Evolutionary conservation across 148 eudicot species (phyloP).

Genomic region (Pharnaceum exiguum): DNA sequence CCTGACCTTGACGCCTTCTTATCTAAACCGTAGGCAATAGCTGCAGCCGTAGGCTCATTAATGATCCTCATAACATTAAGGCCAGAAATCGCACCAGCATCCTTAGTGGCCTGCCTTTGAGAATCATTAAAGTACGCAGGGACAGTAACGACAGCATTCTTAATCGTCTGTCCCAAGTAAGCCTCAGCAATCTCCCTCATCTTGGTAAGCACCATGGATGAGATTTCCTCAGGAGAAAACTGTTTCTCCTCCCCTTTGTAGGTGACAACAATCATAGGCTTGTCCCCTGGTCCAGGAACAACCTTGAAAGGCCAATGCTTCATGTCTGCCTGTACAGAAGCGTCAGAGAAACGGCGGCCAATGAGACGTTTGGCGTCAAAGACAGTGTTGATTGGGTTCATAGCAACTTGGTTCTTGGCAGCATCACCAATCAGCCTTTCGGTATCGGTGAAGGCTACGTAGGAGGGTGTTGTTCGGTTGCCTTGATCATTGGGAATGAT

Average conservation of each 20-base stretch:
- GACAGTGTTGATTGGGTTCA: conserved; percentile 20
- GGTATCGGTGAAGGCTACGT: conserved; percentile 21
- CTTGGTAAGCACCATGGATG: conserved; percentile 13
- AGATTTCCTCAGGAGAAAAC: conserved; percentile 18
- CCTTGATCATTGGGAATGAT: conserved; percentile 28
- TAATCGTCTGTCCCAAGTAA: conserved; percentile 8
- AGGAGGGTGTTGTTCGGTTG: conserved; percentile 20
- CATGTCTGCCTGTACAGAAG: conserved; percentile 18
- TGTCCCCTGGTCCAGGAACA: conserved; percentile 16
- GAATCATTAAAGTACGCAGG: conserved; percentile 23
- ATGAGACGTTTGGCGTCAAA: conserved; percentile 23
- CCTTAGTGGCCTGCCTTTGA: conserved; percentile 19
- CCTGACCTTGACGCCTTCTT: conserved; percentile 17
- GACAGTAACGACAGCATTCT: conserved; percentile 16
- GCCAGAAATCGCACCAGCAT: conserved; percentile 16
- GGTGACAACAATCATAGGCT: conserved; percentile 18
- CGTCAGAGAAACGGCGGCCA: conserved; percentile 18
- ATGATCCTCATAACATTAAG: conserved; percentile 19
- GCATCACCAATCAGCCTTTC: conserved; percentile 20
- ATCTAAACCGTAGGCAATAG: conserved; percentile 21
- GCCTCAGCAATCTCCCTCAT: conserved; percentile 23
- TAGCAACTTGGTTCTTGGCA: conserved; percentile 22
- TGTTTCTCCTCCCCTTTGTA: conserved; percentile 16
- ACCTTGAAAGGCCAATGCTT: conserved; percentile 22
- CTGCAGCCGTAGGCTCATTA: conserved; percentile 22